Conservation (phyloP, 805 yeast genomes). For the Metschnikowia peoriensis region DNA sequence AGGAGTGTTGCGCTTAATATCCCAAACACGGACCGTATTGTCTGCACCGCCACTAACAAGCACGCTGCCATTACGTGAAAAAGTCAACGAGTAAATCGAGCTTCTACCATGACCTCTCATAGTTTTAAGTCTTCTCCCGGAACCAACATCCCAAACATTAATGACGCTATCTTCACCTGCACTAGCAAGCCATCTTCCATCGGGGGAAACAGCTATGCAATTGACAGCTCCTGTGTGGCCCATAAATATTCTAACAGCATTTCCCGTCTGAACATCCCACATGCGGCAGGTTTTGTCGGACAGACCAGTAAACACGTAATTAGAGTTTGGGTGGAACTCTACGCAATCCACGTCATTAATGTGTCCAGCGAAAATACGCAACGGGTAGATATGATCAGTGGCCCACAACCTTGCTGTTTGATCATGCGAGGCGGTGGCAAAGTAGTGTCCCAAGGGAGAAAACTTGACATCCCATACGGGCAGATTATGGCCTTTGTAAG, state of each 20-base stretch:
- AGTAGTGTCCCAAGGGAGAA: constrained; percentile 94
- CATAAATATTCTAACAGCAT: constrained; percentile 84
- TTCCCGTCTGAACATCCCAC: constrained; percentile 96
- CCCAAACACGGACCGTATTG: constrained; percentile 94
- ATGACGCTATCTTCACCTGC: constrained; percentile 92
- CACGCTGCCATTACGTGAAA: constrained; percentile 84
- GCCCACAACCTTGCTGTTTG: constrained; percentile 98
- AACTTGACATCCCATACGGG: constrained; percentile 98
- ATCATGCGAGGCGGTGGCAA: constrained; percentile 97
- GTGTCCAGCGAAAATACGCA: constrained; percentile 96
- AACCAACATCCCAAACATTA: constrained; percentile 90
- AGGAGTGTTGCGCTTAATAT: constrained; percentile 77
- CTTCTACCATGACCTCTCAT: constrained; percentile 95
- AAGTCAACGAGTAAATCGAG: constrained; percentile 79
- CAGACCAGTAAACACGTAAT: constrained; percentile 92
- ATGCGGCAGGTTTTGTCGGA: constrained; percentile 93
- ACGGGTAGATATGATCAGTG: constrained; percentile 94
- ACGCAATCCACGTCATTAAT: constrained; percentile 94
- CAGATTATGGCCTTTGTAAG: constrained; percentile 94
- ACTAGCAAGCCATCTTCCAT: constrained; percentile 94
- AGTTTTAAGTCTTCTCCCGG: constrained; percentile 81
- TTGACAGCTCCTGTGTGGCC: constrained; percentile 92
- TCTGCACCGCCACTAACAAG: constrained; percentile 92
- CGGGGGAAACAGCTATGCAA: constrained; percentile 86
- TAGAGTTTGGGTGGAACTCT: constrained; percentile 93